phyloP scores from a whole-genome alignment of 495 filamentous ascomycete genomes.

The Parmelia sp. region DNA sequence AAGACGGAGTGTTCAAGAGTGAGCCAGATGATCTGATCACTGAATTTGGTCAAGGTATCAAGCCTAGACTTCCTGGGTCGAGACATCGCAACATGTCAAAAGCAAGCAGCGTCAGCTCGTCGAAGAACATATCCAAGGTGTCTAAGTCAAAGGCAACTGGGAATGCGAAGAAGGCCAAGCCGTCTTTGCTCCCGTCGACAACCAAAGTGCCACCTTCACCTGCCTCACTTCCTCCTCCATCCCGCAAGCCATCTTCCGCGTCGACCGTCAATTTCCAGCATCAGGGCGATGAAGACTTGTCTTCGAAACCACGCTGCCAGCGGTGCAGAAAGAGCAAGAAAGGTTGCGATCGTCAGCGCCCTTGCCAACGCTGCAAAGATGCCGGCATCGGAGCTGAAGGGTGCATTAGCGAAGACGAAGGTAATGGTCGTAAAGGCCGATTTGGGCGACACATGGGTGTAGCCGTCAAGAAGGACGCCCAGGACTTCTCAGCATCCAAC shows the following conservation, averaged over 20 bases:
- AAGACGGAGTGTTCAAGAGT: constrained; percentile 50
- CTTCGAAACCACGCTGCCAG: constrained; percentile 93
- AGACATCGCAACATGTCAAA: constrained; percentile 29
- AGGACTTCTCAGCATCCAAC: constrained; percentile 29
- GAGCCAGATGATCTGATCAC: constrained; percentile 45
- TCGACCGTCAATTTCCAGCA: constrained; percentile 63
- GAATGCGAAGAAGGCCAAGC: constrained; percentile 52
- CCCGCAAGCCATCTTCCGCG: constrained; percentile 73
- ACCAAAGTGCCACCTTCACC: constrained; percentile 61
- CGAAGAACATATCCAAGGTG: constrained; percentile 40
- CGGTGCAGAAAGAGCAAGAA: constrained; percentile 99
- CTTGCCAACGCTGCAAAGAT: constrained; percentile 91
- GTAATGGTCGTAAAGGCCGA: constrained; percentile 91
- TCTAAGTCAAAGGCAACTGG: constrained; percentile 38
- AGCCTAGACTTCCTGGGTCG: constrained; percentile 32
- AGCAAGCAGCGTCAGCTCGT: constrained; percentile 33
- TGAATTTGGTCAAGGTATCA: constrained; percentile 33
- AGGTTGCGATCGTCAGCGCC: constrained; percentile 92
- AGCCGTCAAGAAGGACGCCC: constrained; percentile 64
- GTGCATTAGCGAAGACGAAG: constrained; percentile 94
- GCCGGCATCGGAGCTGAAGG: constrained; percentile 86
- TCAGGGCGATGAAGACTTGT: constrained; percentile 81
- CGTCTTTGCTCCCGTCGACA: constrained; percentile 33
- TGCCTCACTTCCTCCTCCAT: constrained; percentile 54
- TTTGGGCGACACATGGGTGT: constrained; percentile 96